phyloP scores from a whole-genome alignment of 805 yeast genomes.

The Debaryomyces castellii region DNA sequence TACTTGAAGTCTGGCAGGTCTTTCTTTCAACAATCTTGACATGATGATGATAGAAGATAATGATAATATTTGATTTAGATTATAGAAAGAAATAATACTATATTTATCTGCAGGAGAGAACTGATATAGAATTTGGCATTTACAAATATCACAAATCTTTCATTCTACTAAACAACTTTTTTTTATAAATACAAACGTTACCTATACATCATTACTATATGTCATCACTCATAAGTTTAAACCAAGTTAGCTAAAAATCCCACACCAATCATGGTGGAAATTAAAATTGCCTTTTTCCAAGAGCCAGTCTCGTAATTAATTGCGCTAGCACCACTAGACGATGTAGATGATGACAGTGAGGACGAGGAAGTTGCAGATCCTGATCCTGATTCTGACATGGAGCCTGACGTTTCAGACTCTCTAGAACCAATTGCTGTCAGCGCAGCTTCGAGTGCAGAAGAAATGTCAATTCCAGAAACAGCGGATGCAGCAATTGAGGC shows the following conservation, averaged over 20 bases:
- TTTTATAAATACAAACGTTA: constrained; percentile 1
- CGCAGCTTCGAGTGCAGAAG: constrained; percentile 5
- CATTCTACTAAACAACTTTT: too few relatives aligned
- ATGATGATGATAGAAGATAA: background rate
- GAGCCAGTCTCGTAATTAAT: constrained; percentile 18
- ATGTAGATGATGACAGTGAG: constrained; percentile 11
- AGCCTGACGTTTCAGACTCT: constrained; percentile 5
- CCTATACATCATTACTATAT: background rate
- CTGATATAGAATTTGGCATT: background rate
- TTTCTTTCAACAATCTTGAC: constrained; percentile 3
- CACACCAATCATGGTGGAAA: constrained; percentile 36
- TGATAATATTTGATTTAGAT: too few relatives aligned
- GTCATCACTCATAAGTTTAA: constrained; percentile 6
- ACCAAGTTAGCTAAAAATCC: constrained; percentile 31
- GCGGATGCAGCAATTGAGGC: constrained; percentile 1
- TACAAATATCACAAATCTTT: too few relatives aligned
- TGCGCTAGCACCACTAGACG: constrained; percentile 14
- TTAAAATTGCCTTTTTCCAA: constrained; percentile 38
- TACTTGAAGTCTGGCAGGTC: constrained; percentile 72
- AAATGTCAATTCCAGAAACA: constrained; percentile 3
- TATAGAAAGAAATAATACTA: background rate
- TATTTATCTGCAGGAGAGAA: background rate
- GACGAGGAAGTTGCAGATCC: constrained; percentile 11
- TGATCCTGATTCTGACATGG: constrained; percentile 11
- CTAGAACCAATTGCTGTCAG: constrained; percentile 1